Base-by-base conservation (phyloP, 495 filamentous ascomycete species). In the Penicillium odoratum region DNA sequence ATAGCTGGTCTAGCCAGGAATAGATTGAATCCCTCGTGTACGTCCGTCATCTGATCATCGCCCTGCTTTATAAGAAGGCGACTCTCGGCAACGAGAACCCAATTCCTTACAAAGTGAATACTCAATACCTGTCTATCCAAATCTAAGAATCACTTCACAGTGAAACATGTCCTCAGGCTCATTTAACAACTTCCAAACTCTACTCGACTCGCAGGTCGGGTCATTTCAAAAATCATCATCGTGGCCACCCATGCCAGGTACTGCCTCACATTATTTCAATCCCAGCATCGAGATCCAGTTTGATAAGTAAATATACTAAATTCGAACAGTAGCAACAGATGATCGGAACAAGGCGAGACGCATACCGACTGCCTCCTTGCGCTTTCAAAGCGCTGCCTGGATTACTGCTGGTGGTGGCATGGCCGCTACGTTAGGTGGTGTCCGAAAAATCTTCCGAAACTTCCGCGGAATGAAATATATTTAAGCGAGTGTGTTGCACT, bases 401-500 rank as follows among this genome's bases (percentile, higher is more conserved):
- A 55, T 42, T 9, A 63, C 65, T 4, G 71, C 68, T 8, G 71
- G 69, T 26, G 71, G 67, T 5, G 63, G 71, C 5, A 70, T 74
- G 53, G 59, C 33, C 3, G 68, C 71, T 3, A 74, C 71, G 0
- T 55, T 74, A 28, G 58, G 61, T 15, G 71, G 71, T 3, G 68
- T 64, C 15, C 70, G 67, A 52, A 57, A 51, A 42, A 68, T 72
- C 36, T 63, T 72, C 33, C 62, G 67, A 15, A 66, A 69, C 13
- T 72, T 74, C 56, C 62, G 71, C 13, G 58, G 52, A 25, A 53
- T 74, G 10, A 66, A 55, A 44, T 74, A 74, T 49, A 63, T 74
- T 16, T 62, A 18, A 60, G 7, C 13, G 13, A 31, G 21, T 2
- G 21, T 21, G 1, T 21, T 2, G 21, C 1, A 21, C 21, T 21